Evolutionary conservation across 495 filamentous ascomycete species (phyloP).

Genomic region (Tuber microsphaerosporum): DNA sequence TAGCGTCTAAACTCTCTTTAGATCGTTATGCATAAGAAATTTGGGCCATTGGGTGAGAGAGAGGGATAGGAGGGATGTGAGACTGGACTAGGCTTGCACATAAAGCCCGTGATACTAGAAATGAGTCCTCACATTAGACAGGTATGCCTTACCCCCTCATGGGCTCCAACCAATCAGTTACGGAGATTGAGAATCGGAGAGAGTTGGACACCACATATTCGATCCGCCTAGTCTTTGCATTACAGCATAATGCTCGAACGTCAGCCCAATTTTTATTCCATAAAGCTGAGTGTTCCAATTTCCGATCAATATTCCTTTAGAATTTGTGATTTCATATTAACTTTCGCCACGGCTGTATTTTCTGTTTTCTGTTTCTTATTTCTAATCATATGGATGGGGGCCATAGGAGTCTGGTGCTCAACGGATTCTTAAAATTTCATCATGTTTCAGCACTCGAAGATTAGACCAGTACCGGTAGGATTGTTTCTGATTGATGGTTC

Average conservation of each 20-base stretch:
- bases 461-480: neutral
- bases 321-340: constrained; percentile 2
- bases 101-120: neutral
- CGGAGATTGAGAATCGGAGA: neutral
- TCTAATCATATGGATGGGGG: neutral
- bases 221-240: constrained; percentile 1
- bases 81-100: neutral
- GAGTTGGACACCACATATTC: constrained; percentile 1
- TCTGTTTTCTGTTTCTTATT: neutral
- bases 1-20: neutral
- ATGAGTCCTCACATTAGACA: constrained; percentile 2
- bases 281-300: neutral
- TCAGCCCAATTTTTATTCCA: constrained; percentile 3
- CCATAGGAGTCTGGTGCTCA: neutral
- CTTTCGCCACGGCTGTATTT: neutral
- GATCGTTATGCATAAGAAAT: neutral
- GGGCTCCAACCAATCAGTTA: neutral
- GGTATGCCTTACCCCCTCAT: neutral
- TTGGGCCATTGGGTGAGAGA: neutral
- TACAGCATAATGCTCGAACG: neutral
- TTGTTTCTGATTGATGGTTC: neutral
- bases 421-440: neutral
- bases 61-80: neutral
- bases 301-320: neutral
- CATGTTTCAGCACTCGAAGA: constrained; percentile 5